Conservation (phyloP, 202 grass and related monocot species). For the Schoenoplectus triqueter region DNA sequence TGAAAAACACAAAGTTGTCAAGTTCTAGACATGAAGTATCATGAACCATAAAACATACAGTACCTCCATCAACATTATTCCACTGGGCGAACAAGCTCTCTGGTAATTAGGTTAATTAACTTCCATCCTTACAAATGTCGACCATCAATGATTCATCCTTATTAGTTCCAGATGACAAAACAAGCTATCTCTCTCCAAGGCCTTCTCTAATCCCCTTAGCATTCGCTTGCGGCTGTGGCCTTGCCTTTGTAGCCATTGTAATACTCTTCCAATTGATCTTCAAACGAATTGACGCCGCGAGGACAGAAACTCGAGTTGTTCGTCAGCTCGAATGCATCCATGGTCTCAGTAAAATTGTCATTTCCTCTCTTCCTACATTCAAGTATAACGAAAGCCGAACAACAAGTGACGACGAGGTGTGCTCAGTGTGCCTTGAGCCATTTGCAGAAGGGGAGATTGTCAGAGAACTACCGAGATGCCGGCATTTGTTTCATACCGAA, state of each 20-base stretch:
- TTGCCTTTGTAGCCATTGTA: constrained; percentile 27
- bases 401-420: neutral
- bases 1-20: neutral
- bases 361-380: constrained; percentile 37
- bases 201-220: constrained; percentile 25
- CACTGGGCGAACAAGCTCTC: neutral
- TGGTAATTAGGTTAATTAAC: neutral
- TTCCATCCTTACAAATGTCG: constrained; percentile 25
- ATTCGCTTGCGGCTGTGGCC: constrained; percentile 16
- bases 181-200: constrained; percentile 20
- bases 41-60: constrained; percentile 4
- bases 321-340: neutral
- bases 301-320: neutral
- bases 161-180: neutral
- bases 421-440: constrained; percentile 39
- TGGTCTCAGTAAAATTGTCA: neutral
- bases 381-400: constrained; percentile 12
- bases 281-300: neutral
- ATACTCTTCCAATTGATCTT: constrained; percentile 34
- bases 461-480: constrained; percentile 35
- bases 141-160: neutral
- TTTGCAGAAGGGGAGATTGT: constrained; percentile 41
- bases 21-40: neutral
- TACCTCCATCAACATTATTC: constrained; percentile 6
- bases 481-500: constrained; percentile 40